Base-by-base conservation (phyloP, 2,329 filamentous ascomycete genomes). In the Penicillium sp. region DNA sequence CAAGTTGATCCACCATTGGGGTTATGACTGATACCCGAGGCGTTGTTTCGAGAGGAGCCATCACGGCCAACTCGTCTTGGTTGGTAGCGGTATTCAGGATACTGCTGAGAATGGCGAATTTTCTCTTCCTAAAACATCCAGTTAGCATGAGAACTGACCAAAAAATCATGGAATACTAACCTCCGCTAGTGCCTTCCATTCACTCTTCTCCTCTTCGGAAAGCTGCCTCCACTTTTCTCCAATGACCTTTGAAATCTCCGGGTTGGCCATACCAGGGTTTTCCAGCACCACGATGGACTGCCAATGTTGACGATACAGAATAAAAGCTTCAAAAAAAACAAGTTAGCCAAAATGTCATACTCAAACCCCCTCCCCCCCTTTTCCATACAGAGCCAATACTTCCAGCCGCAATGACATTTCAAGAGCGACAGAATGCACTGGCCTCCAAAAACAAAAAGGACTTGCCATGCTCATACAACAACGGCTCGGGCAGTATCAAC, bases 221-320 rank as follows among this genome's bases (percentile, higher is more conserved):
- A 96, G 89, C 59, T 88, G 85, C 72, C 90, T 88, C 95, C 95
- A 99, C 85, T 93, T 90, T 76, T 92, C 88, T 56, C 94, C 94
- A 69, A 98, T 96, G 70, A 98, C 96, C 79, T 97, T 97, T 67
- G 94, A 97, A 70, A 98, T 96, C 56, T 97, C 92, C 3, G 94
- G 94, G 78, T 98, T 98, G 50, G 93, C 89, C 67, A 97, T 86
- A 49, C 92, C 91, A n/a, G 93, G 94, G 72, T 97, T 87, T 69
- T 91, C 86, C 58, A 88, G 84, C 40, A 93, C 90, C 55, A 98
- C 92, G 53, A 87, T 84, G 19, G 91, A 88, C 78, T 98, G 94
- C 72, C 95, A 90, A 76, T 96, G 91, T 76, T 98, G 93, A 42
- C 95, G 92, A 81, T 97, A 99, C 70, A 99, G 84, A 68, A 99